A percentile compares a stretch with the other conserved stretches of the same genome.
Conservation (phyloP, 2,329 filamentous ascomycete genomes). For the Nemania sp. region DNA sequence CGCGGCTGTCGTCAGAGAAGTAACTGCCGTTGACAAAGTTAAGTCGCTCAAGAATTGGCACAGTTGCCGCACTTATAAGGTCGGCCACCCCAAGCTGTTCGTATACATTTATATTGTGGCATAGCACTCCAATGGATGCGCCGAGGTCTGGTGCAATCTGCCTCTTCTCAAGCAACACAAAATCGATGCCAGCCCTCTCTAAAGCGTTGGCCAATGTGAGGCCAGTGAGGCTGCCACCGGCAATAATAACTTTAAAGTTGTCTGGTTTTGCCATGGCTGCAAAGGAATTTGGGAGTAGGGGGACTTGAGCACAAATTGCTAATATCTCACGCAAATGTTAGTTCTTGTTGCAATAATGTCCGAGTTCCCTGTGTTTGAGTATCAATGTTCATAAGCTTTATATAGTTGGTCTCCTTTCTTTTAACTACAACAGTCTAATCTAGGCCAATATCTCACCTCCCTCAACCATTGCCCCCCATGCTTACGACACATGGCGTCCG, state of each 20-base stretch:
- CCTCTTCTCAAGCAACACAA: conserved; percentile 26
- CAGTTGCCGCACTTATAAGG: conserved; percentile 8
- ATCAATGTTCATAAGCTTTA: too few species aligned
- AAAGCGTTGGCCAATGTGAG: conserved; percentile 23
- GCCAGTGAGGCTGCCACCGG: conserved; percentile 24
- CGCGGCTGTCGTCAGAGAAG: conserved; percentile 14
- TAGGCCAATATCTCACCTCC: too few species aligned
- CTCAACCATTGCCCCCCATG: too few species aligned
- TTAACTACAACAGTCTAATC: too few species aligned
- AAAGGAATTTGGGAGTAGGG: neutral
- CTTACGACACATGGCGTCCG: too few species aligned
- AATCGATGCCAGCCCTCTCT: conserved; percentile 28
- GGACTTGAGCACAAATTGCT: too few species aligned
- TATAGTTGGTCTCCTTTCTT: too few species aligned
- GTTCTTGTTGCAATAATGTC: too few species aligned
- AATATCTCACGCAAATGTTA: too few species aligned
- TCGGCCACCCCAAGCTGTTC: conserved; percentile 28
- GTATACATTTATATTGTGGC: conserved; percentile 19
- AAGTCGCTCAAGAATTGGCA: conserved; percentile 18
- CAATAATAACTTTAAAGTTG: conserved; percentile 30
- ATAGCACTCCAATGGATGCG: conserved; percentile 25
- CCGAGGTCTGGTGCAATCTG: conserved; percentile 26
- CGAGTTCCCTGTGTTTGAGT: too few species aligned
- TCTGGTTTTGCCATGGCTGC: neutral
- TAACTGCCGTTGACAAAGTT: conserved; percentile 21